Conservation (phyloP, 257 asterid species). For the Coffea canephora region DNA sequence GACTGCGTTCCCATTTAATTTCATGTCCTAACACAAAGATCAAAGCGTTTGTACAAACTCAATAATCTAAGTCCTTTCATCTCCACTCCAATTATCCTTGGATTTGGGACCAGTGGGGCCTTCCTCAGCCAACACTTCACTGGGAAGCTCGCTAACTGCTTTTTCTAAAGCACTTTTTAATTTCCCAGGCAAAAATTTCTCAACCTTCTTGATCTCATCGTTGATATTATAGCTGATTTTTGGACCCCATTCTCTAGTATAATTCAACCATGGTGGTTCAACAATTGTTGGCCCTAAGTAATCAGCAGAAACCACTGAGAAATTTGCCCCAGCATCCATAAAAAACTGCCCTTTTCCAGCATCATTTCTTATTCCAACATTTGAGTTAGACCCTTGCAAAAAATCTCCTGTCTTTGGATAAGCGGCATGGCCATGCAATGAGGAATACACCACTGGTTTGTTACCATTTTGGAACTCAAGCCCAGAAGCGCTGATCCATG, state of each 20-base stretch:
- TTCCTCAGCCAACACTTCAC: conserved; percentile 73
- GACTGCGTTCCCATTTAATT: neutral
- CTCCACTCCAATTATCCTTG: conserved; percentile 77
- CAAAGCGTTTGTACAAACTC: neutral
- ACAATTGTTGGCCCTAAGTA: conserved; percentile 34
- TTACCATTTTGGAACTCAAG: conserved; percentile 56
- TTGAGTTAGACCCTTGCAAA: conserved; percentile 48
- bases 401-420: conserved; percentile 53
- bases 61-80: conserved; percentile 43
- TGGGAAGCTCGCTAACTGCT: conserved; percentile 51
- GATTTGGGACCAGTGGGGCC: conserved; percentile 88
- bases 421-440: conserved; percentile 71
- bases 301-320: conserved; percentile 39
- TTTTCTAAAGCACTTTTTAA: conserved; percentile 42
- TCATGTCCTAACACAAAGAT: neutral
- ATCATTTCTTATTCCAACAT: conserved; percentile 65
- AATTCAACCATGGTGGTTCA: conserved; percentile 71
- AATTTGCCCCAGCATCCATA: conserved; percentile 47
- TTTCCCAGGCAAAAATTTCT: conserved; percentile 52
- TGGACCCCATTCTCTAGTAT: conserved; percentile 79
- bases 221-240: conserved; percentile 50
- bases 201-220: conserved; percentile 51
- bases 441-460: conserved; percentile 59
- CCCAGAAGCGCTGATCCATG: conserved; percentile 43
- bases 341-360: conserved; percentile 41